These are phyloP conservation scores for Tolypocladium tropicale DNA, from an alignment of 2,329 filamentous ascomycete genomes.

Conservation along the genomic window DNA sequence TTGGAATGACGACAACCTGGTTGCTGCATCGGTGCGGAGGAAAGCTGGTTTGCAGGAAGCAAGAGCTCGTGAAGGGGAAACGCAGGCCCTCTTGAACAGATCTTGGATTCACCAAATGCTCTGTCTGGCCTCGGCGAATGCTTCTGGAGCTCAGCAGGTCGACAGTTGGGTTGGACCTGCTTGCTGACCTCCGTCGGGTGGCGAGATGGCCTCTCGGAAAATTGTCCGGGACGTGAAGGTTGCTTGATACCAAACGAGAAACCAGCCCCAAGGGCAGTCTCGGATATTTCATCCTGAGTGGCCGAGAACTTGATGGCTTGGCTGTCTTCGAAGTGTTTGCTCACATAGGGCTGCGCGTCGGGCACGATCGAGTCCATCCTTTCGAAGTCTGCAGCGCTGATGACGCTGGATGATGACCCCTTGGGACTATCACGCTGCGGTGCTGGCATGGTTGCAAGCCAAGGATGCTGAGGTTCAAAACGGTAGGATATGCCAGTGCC, in stretches of 20 bases:
- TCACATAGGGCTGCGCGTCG: neutral
- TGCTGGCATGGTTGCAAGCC: neutral
- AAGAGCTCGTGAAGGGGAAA: constrained; percentile 1
- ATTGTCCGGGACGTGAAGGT: constrained; percentile 9
- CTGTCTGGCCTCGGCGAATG: neutral
- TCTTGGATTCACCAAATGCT: neutral
- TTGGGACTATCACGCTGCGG: neutral
- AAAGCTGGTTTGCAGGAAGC: neutral
- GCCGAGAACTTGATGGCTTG: neutral
- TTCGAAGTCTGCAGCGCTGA: neutral
- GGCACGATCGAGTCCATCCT: neutral
- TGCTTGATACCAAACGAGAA: constrained; percentile 8
- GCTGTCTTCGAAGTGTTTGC: neutral
- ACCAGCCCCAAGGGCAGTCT: constrained; percentile 4
- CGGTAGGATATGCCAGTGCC: neutral
- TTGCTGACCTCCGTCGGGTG: neutral
- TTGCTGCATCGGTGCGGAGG: neutral
- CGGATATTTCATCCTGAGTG: constrained; percentile 4
- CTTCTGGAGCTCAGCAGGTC: neutral
- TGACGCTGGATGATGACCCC: neutral
- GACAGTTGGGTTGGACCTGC: neutral
- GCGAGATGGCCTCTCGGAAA: constrained; percentile 1
- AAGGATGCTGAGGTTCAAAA: neutral
- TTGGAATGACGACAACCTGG: neutral
- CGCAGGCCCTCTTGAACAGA: neutral